Evolutionary conservation across 192 early-diverging fungal genomes (phyloP).

Genomic region (Gryganskiella cystojenkinii): DNA sequence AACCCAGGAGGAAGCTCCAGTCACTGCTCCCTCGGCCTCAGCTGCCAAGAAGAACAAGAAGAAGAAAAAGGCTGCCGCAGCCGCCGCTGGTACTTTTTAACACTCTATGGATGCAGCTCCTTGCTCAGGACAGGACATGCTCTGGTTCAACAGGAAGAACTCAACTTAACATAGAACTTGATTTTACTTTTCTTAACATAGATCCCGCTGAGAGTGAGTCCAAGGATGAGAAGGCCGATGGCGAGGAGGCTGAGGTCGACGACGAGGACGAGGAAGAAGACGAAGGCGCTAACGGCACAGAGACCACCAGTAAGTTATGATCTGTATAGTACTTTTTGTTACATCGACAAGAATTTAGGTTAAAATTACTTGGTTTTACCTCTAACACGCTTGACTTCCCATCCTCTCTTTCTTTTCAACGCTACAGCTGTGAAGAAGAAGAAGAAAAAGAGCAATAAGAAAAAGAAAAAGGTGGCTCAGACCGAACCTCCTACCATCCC

Average conservation of each 20-base stretch:
- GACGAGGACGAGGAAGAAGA: slow-evolving; percentile 57
- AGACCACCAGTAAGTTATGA: slow-evolving; percentile 31
- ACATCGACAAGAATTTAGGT: not conserved
- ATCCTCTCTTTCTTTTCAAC: no score
- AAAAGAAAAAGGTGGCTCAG: slow-evolving; percentile 66
- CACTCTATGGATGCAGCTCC: not conserved
- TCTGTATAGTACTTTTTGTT: slow-evolving; percentile 9
- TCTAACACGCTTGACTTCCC: slow-evolving; percentile 8
- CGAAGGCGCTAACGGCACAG: slow-evolving; percentile 41
- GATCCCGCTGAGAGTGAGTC: slow-evolving; percentile 7
- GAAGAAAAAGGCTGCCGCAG: slow-evolving; percentile 54
- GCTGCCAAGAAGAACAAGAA: slow-evolving; percentile 64
- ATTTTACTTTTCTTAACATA: not conserved
- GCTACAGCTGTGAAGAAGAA: slow-evolving; percentile 67
- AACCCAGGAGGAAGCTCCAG: slow-evolving; percentile 6
- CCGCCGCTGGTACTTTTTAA: slow-evolving; percentile 4
- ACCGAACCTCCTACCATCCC: slow-evolving; percentile 78
- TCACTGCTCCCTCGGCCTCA: slow-evolving; percentile 12
- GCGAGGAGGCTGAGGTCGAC: slow-evolving; percentile 47
- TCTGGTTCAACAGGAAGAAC: not conserved
- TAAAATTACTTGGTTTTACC: slow-evolving; percentile 26
- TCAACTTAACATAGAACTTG: not conserved
- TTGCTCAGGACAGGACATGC: not conserved
- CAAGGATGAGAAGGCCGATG: slow-evolving; percentile 48
- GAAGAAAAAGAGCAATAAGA: slow-evolving; percentile 76